phyloP scores from a whole-genome alignment of 2,329 filamentous ascomycete genomes.

The Cordyceps javanica region DNA sequence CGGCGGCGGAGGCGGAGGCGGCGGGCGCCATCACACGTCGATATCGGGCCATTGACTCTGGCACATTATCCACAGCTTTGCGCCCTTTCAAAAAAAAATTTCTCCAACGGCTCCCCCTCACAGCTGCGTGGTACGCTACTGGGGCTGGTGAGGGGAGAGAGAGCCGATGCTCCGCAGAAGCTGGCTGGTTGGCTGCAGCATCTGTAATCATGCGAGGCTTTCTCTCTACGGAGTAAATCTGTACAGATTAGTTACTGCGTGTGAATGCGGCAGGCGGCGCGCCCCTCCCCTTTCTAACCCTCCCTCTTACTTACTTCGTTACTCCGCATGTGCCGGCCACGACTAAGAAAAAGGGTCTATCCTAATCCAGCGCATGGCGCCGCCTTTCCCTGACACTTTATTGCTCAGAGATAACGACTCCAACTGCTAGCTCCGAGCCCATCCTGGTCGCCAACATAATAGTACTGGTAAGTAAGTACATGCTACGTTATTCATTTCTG shows the following conservation, averaged over 20 bases:
- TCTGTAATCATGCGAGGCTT: not conserved
- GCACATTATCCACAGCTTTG: not conserved
- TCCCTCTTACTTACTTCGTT: not conserved
- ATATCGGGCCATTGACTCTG: slow-evolving; percentile 6
- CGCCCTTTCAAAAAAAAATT: not conserved
- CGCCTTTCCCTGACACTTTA: not conserved
- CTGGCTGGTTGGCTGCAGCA: not conserved
- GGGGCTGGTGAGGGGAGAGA: not conserved
- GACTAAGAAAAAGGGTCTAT: not conserved
- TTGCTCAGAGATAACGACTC: slow-evolving; percentile 12
- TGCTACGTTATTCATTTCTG: not conserved
- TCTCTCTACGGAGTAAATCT: not conserved
- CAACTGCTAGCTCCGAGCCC: not conserved
- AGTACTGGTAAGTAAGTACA: too few species aligned
- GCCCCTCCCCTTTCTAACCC: not conserved
- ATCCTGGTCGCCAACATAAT: not conserved
- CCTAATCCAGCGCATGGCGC: not conserved
- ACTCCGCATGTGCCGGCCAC: slow-evolving; percentile 8
- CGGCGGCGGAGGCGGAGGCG: too few species aligned
- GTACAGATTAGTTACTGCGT: too few species aligned
- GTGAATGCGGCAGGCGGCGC: too few species aligned
- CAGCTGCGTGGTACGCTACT: not conserved
- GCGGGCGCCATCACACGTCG: not conserved
- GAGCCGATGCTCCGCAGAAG: not conserved
- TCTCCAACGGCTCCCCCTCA: not conserved